A percentile compares a stretch with the other conserved stretches of the same genome.
Conservation (phyloP, 176 grass and related monocot genomes). For the Typha latifolia region DNA sequence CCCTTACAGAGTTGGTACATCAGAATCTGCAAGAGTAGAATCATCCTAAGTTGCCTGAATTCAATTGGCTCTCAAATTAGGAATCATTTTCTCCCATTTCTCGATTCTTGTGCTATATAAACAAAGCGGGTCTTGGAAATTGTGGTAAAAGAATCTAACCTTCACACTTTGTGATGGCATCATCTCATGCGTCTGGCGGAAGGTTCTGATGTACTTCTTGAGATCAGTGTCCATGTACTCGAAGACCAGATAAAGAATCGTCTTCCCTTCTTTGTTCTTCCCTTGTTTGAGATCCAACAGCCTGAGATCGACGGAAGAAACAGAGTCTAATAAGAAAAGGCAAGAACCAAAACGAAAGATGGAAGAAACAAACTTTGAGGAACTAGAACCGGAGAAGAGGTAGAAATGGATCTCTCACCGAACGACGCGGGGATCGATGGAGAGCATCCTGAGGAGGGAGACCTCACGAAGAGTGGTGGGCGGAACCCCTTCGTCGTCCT, state of each 20-base stretch:
- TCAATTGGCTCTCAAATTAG: background rate
- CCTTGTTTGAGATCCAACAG: constrained; percentile 95
- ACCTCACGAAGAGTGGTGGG: constrained; percentile 97
- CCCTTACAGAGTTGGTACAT: constrained; percentile 98
- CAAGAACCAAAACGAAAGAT: background rate
- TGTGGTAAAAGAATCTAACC: constrained; percentile 20
- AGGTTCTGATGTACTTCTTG: constrained; percentile 84
- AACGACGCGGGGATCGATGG: constrained; percentile 73
- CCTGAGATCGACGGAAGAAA: constrained; percentile 8
- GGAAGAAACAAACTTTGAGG: constrained; percentile 2
- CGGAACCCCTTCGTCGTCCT: constrained; percentile 96
- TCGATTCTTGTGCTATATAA: too few relatives aligned
- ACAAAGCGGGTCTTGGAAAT: background rate
- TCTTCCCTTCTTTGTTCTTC: constrained; percentile 78
- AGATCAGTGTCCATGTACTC: constrained; percentile 99
- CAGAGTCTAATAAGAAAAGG: background rate
- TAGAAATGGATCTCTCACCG: constrained; percentile 17
- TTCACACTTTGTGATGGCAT: constrained; percentile 48
- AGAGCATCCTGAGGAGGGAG: constrained; percentile 96
- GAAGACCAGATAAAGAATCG: constrained; percentile 92
- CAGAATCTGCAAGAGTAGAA: constrained; percentile 54
- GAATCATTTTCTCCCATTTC: too few relatives aligned
- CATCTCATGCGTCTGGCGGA: constrained; percentile 55
- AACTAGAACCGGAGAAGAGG: background rate
- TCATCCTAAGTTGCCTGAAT: background rate